Percentiles rank a stretch among this genome's conserved stretches.
phyloP scores from a whole-genome alignment of 1,284 basidiomycete species.

The Austroboletus niveus region DNA sequence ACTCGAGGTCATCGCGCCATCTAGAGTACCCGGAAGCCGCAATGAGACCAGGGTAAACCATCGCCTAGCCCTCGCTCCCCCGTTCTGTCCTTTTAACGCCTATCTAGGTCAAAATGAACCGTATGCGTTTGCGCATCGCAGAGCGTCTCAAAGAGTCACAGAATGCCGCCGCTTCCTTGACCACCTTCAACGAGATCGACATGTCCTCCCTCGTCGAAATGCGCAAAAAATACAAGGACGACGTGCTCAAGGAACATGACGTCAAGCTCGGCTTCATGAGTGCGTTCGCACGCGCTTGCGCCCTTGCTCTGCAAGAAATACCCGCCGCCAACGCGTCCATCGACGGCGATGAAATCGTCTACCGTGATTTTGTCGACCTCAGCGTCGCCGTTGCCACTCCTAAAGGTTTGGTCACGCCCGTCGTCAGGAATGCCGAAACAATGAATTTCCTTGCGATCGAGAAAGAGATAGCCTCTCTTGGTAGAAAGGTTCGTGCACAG shows the following conservation, averaged over 20 bases:
- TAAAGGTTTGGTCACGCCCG: slow-evolving; percentile 96
- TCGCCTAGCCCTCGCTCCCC: neutral
- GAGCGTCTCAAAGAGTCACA: slow-evolving; percentile 98
- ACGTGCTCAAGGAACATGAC: slow-evolving; percentile 88
- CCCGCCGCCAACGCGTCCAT: slow-evolving; percentile 95
- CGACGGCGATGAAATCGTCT: slow-evolving; percentile 94
- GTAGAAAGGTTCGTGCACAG: slow-evolving; percentile 71
- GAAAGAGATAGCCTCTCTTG: slow-evolving; percentile 85
- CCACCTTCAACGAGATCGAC: slow-evolving; percentile 99
- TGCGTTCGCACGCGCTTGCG: slow-evolving; percentile 89
- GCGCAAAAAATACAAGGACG: slow-evolving; percentile 95
- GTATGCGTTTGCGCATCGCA: slow-evolving; percentile 96
- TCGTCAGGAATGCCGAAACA: slow-evolving; percentile 87
- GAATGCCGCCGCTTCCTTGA: slow-evolving; percentile 94
- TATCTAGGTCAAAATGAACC: slow-evolving; percentile 88
- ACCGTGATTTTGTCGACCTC: slow-evolving; percentile 92
- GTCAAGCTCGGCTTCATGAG: slow-evolving; percentile 99
- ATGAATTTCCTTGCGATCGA: slow-evolving; percentile 93
- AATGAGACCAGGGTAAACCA: slow-evolving; percentile 81
- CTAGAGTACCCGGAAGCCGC: slow-evolving; percentile 55
- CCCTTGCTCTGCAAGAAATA: slow-evolving; percentile 88
- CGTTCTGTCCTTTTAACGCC: slow-evolving; percentile 1
- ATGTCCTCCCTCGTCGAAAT: slow-evolving; percentile 96
- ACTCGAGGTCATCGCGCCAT: slow-evolving; percentile 34
- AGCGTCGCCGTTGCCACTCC: slow-evolving; percentile 96